Percentiles rank a stretch among this genome's conserved stretches.
Evolutionary conservation across 73 alveolate genomes (phyloP).

Genomic region (Vitrella brassicaformis): DNA sequence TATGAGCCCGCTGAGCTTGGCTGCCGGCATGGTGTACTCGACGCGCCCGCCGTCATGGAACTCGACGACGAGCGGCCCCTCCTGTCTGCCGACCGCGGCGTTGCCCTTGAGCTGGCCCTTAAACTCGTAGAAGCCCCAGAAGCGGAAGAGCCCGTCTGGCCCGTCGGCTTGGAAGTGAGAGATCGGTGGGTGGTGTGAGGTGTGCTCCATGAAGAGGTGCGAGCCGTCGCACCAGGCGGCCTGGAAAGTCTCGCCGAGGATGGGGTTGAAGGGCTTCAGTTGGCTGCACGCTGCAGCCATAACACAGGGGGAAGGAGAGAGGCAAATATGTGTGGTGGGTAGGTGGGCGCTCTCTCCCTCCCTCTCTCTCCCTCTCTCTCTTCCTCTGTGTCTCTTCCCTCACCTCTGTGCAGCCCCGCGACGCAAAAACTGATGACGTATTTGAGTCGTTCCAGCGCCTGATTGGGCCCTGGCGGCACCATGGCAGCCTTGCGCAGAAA

Average conservation of each 20-base stretch:
- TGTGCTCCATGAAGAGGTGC: conserved; percentile 67
- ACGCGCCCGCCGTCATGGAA: conserved; percentile 71
- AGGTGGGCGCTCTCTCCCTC: no score
- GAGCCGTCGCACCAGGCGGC: conserved; percentile 77
- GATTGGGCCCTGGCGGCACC: no score
- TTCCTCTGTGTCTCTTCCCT: background rate
- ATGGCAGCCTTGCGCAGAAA: conserved; percentile 44
- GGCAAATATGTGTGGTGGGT: no score
- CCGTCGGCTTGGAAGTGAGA: conserved; percentile 56
- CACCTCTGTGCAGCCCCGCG: conserved; percentile 51
- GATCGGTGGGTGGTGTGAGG: conserved; percentile 82
- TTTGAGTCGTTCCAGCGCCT: conserved; percentile 68
- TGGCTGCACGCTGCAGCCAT: conserved; percentile 7
- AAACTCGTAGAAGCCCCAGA: conserved; percentile 63
- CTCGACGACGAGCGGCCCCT: conserved; percentile 60
- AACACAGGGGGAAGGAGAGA: background rate
- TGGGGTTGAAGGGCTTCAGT: conserved; percentile 81
- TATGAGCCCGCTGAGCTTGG: conserved; percentile 58
- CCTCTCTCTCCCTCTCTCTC: background rate
- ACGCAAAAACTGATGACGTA: conserved; percentile 49
- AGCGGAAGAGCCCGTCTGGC: conserved; percentile 35
- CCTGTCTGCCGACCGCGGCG: conserved; percentile 51
- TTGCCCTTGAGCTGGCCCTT: conserved; percentile 55
- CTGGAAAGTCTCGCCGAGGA: conserved; percentile 77
- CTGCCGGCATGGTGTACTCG: conserved; percentile 47